Percentiles rank a stretch among this genome's conserved stretches.
These are phyloP conservation scores for Blastobotrys ciferrii DNA, from an alignment of 1,139 yeast genomes.

Conservation along the genomic window DNA sequence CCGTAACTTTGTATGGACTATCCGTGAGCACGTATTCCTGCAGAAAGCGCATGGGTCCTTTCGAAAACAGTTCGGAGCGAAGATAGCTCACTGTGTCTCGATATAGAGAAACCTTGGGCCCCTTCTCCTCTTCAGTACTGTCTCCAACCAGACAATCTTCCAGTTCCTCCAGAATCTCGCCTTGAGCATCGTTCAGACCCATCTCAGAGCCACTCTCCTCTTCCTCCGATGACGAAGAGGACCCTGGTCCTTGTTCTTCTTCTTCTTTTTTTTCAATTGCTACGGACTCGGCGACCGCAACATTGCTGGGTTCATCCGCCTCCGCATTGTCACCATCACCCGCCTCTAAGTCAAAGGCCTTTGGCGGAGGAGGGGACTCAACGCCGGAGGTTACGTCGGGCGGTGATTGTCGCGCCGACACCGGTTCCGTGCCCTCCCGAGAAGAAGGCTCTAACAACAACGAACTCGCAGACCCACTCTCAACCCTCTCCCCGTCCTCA, in stretches of 20 bases:
- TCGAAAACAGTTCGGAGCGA: constrained; percentile 45
- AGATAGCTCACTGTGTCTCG: neutral
- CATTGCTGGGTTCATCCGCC: constrained; percentile 4
- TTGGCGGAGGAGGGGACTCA: neutral
- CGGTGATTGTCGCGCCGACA: constrained; percentile 1
- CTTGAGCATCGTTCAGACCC: constrained; percentile 22
- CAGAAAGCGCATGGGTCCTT: constrained; percentile 60
- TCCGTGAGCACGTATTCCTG: constrained; percentile 59
- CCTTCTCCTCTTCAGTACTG: constrained; percentile 3
- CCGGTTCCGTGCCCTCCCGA: constrained; percentile 4
- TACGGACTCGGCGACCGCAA: too few species aligned
- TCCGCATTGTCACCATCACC: constrained; percentile 10
- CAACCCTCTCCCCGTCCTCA: neutral
- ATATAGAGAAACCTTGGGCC: neutral
- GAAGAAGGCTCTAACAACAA: neutral
- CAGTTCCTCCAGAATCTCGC: constrained; percentile 28
- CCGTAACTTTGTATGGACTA: constrained; percentile 46
- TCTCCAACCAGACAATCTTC: constrained; percentile 24
- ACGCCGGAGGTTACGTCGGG: neutral
- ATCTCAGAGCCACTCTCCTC: constrained; percentile 5
- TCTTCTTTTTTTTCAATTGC: constrained; percentile 6
- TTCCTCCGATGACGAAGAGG: neutral
- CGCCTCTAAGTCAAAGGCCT: constrained; percentile 5
- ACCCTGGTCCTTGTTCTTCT: constrained; percentile 18
- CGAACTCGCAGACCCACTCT: constrained; percentile 2